phyloP scores from a whole-genome alignment of 768 basidiomycete species.

The Hirschioporus abietinus region DNA sequence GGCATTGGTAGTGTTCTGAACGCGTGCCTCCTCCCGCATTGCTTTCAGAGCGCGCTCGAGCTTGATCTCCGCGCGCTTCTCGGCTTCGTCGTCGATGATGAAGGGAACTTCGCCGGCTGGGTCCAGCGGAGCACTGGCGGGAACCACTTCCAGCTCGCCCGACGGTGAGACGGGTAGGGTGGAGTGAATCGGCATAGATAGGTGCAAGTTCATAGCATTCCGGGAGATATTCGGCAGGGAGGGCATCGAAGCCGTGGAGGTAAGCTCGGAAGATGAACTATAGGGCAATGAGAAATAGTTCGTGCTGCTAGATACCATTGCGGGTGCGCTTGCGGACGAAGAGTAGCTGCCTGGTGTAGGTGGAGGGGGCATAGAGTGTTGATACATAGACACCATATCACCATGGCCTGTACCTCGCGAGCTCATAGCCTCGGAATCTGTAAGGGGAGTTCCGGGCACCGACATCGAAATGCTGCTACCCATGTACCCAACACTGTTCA shows the following conservation, averaged over 20 bases:
- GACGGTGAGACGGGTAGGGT: background rate
- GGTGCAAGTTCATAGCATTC: background rate
- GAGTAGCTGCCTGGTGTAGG: background rate
- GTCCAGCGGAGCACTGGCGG: background rate
- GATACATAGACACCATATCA: background rate
- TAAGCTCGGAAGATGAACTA: background rate
- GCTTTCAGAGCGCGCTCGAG: background rate
- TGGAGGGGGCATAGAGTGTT: background rate
- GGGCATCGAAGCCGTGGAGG: background rate
- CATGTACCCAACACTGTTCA: background rate
- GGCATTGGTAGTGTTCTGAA: background rate
- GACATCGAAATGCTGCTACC: background rate
- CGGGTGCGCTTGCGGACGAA: background rate
- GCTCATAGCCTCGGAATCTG: background rate
- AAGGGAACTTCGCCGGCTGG: background rate
- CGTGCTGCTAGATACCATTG: background rate
- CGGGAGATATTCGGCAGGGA: background rate
- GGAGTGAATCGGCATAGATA: background rate
- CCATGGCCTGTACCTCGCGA: background rate
- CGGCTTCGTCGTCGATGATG: background rate
- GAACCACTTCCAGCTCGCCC: background rate
- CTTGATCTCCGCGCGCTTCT: background rate
- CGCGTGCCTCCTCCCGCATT: background rate
- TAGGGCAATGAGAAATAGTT: background rate
- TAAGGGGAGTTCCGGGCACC: background rate